Percentiles rank a stretch among this genome's conserved stretches.
phyloP scores from a whole-genome alignment of 1,284 basidiomycete genomes.

The Rhodotorula sp. region DNA sequence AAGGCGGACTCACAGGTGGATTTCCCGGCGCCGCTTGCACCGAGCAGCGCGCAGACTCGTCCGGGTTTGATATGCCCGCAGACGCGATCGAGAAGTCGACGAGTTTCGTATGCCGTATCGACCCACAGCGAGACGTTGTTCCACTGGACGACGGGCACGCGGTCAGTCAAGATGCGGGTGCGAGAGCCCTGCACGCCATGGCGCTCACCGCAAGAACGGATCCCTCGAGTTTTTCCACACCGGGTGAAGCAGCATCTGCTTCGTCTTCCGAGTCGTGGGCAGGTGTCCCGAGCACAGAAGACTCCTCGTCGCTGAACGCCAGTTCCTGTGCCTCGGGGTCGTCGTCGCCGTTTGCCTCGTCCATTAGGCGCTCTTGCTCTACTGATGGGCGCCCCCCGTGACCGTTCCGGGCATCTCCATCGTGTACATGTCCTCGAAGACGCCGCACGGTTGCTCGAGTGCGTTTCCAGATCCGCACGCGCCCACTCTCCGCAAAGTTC shows the following conservation, averaged over 20 bases:
- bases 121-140: constrained; percentile 49
- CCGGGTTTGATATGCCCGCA: constrained; percentile 57
- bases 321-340: not conserved
- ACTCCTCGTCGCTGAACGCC: constrained; percentile 7
- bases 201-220: constrained; percentile 52
- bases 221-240: constrained; percentile 12
- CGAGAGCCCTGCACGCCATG: constrained; percentile 18
- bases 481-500: constrained; percentile 35
- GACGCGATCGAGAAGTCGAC: constrained; percentile 53
- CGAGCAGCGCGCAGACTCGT: constrained; percentile 50
- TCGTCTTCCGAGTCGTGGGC: constrained; percentile 4
- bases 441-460: constrained; percentile 36
- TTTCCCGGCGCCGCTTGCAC: constrained; percentile 48
- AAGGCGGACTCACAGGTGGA: constrained; percentile 31
- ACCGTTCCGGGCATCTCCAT: too few species aligned
- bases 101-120: constrained; percentile 33
- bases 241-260: not conserved
- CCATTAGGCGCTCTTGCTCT: constrained; percentile 2
- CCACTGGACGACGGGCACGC: constrained; percentile 47
- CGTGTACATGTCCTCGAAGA: not conserved
- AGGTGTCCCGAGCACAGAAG: not conserved
- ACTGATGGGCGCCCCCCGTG: not conserved
- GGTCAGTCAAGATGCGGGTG: not conserved
- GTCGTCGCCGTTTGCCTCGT: not conserved
- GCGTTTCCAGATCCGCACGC: constrained; percentile 43